Conservation (phyloP, 139 green algal genomes). For the Tetradesmus obliquus region DNA sequence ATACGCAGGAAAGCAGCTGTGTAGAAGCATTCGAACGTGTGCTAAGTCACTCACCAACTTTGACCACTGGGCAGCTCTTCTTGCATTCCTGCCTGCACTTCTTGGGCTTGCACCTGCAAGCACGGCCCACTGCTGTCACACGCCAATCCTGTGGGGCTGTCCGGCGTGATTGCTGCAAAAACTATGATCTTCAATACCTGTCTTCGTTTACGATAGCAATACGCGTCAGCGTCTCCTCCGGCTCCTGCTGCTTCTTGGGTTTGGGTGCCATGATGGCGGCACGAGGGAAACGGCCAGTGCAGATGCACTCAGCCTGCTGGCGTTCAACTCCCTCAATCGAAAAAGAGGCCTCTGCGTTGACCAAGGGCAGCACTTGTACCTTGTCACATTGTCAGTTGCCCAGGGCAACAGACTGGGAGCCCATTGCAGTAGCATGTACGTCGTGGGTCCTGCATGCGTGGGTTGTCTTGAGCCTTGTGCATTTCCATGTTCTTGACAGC, state of each 20-base stretch:
- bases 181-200: constrained; percentile 64
- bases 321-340: not conserved
- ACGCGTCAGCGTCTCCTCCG: constrained; percentile 90
- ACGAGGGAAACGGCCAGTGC: not conserved
- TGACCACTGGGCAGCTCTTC: constrained; percentile 98
- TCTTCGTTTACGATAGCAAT: constrained; percentile 98
- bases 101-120: constrained; percentile 95
- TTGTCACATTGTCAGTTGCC: not conserved
- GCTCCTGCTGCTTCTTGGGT: constrained; percentile 78
- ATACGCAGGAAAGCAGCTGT: not conserved
- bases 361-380: not conserved
- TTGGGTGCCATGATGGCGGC: constrained; percentile 80
- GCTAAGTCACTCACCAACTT: constrained; percentile 77
- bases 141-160: not conserved
- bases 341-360: not conserved
- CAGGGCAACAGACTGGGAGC: not conserved
- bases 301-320: constrained; percentile 5
- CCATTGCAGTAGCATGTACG: no score
- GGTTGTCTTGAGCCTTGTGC: no score
- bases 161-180: not conserved
- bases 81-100: constrained; percentile 99
- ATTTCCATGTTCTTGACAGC: no score
- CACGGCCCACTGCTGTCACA: not conserved
- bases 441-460: no score
- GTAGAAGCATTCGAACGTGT: not conserved